phyloP scores from a whole-genome alignment of 2,329 filamentous ascomycete species.

The Botrytis hyacinthi region DNA sequence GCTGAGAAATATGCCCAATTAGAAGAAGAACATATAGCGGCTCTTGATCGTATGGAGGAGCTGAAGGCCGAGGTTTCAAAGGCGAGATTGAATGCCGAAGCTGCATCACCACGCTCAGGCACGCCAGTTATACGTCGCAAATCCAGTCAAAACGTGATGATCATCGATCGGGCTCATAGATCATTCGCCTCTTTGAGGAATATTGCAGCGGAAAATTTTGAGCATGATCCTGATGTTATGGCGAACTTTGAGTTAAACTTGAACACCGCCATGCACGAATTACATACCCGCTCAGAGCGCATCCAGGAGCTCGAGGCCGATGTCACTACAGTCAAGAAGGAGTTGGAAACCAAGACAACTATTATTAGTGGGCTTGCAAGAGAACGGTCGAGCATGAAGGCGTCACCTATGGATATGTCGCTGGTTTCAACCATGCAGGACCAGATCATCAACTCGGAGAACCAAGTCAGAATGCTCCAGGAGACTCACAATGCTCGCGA shows the following conservation, averaged over 20 bases:
- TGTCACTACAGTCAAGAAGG: slow-evolving; percentile 78
- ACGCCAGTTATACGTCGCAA: slow-evolving; percentile 86
- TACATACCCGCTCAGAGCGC: slow-evolving; percentile 81
- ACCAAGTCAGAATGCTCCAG: slow-evolving; percentile 70
- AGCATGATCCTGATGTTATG: slow-evolving; percentile 76
- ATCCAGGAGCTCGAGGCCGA: slow-evolving; percentile 89
- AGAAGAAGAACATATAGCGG: slow-evolving; percentile 76
- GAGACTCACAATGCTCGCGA: slow-evolving; percentile 72
- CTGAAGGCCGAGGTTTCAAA: slow-evolving; percentile 84
- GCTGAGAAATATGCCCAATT: slow-evolving; percentile 79
- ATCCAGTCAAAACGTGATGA: slow-evolving; percentile 84
- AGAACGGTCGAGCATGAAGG: slow-evolving; percentile 85
- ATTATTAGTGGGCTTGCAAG: slow-evolving; percentile 93
- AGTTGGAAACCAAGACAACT: slow-evolving; percentile 95
- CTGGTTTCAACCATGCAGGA: slow-evolving; percentile 84
- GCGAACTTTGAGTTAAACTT: slow-evolving; percentile 92
- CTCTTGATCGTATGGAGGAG: slow-evolving; percentile 83
- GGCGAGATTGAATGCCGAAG: slow-evolving; percentile 56
- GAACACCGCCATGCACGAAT: slow-evolving; percentile 87
- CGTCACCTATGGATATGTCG: slow-evolving; percentile 84
- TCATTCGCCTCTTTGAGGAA: slow-evolving; percentile 88
- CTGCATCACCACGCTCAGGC: slow-evolving; percentile 58
- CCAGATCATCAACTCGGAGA: slow-evolving; percentile 84
- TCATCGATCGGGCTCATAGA: slow-evolving; percentile 85
- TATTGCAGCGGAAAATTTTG: slow-evolving; percentile 83